A percentile compares a stretch with the other conserved stretches of the same genome.
phyloP scores from a whole-genome alignment of 495 filamentous ascomycete genomes.

The Chaetomium tenue region DNA sequence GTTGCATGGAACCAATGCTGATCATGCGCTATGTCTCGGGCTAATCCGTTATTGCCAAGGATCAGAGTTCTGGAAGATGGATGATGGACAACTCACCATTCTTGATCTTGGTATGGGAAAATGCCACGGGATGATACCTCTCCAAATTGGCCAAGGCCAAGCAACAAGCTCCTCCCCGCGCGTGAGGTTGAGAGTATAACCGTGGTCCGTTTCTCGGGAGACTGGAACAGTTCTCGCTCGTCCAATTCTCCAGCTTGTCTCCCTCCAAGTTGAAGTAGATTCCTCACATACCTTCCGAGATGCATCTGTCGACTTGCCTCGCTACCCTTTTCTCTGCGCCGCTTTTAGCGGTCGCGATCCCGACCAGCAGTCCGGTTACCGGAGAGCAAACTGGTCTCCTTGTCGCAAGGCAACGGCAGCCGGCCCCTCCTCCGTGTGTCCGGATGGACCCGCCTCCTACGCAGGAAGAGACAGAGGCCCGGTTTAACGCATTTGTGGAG shows the following conservation, averaged over 20 bases:
- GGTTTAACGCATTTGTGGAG: constrained; percentile 38
- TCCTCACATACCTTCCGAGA: neutral
- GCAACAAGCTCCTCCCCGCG: neutral
- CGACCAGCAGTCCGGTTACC: constrained; percentile 20
- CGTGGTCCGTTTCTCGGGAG: too few relatives aligned
- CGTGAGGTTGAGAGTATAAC: neutral
- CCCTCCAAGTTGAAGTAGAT: neutral
- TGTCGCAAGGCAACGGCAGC: neutral
- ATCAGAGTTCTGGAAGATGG: too few relatives aligned
- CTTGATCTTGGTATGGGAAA: constrained; percentile 4
- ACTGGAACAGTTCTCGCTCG: too few relatives aligned
- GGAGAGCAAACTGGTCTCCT: constrained; percentile 1
- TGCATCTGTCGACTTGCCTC: constrained; percentile 5
- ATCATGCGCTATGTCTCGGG: neutral
- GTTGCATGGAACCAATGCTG: neutral
- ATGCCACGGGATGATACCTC: constrained; percentile 21
- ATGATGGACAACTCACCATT: too few relatives aligned
- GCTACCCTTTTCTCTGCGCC: neutral
- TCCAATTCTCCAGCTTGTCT: too few relatives aligned
- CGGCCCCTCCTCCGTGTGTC: constrained; percentile 17
- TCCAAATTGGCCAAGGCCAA: constrained; percentile 14
- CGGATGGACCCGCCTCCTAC: constrained; percentile 26
- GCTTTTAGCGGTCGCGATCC: constrained; percentile 6
- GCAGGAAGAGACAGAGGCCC: constrained; percentile 27
- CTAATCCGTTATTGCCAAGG: constrained; percentile 5